Conservation (phyloP, 495 filamentous ascomycete species). For the Pseudomonodictys pantanalensis region DNA sequence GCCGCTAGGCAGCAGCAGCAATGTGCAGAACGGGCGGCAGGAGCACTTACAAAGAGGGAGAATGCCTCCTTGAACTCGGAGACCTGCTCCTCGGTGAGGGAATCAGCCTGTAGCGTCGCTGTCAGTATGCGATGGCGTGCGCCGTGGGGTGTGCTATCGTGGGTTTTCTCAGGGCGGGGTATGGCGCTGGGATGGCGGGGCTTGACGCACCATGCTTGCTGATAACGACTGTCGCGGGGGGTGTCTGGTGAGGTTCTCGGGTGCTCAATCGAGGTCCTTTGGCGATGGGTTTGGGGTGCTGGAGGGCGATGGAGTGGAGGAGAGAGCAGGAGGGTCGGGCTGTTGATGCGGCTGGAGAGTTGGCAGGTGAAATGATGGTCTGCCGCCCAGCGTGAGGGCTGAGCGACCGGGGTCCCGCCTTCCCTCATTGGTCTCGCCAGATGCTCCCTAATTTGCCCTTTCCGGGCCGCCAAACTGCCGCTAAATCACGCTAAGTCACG, state of each 20-base stretch:
- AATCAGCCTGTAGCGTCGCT: constrained; percentile 40
- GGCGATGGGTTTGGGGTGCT: background rate
- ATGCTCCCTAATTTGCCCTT: background rate
- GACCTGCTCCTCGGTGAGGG: constrained; percentile 96
- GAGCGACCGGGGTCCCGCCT: constrained; percentile 20
- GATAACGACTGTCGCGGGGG: background rate
- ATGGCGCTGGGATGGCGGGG: constrained; percentile 19
- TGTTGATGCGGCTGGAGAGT: constrained; percentile 13
- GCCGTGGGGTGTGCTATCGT: constrained; percentile 13
- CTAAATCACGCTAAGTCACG: background rate
- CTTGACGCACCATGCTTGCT: constrained; percentile 34
- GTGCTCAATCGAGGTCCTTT: background rate
- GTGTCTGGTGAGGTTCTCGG: background rate
- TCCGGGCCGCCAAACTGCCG: background rate
- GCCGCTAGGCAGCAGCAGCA: constrained; percentile 33
- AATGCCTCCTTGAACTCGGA: constrained; percentile 99
- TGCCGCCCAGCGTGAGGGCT: constrained; percentile 9
- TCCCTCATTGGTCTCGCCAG: background rate
- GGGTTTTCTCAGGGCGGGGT: constrained; percentile 33
- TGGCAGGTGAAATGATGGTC: constrained; percentile 14
- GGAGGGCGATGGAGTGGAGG: background rate
- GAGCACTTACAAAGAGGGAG: constrained; percentile 90
- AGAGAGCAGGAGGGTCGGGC: background rate
- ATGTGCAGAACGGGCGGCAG: background rate
- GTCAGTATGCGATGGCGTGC: constrained; percentile 9